These are phyloP conservation scores for Curvularia sp. DNA, from an alignment of 2,329 filamentous ascomycete species.

Conservation along the genomic window DNA sequence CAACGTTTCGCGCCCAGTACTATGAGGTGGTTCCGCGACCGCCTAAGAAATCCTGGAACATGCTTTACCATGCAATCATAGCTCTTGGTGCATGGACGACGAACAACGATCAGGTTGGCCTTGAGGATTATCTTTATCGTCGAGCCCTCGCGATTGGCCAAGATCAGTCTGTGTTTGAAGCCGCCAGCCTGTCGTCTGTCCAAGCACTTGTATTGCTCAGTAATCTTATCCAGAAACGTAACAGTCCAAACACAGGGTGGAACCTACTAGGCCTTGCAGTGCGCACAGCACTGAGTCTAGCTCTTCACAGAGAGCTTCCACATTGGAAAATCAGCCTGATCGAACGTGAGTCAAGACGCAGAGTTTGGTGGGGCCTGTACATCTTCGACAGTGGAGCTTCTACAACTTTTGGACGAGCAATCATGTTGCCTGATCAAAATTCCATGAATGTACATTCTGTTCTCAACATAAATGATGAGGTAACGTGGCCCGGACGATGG, in stretches of 20 bases:
- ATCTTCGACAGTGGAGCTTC: constrained; percentile 40
- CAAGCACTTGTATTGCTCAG: constrained; percentile 36
- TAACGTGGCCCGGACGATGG: constrained; percentile 1
- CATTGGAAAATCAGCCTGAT: constrained; percentile 39
- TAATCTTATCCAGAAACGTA: constrained; percentile 36
- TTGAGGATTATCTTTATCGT: constrained; percentile 37
- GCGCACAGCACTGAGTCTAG: constrained; percentile 34
- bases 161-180: constrained; percentile 37
- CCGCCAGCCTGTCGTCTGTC: constrained; percentile 33
- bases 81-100: constrained; percentile 35
- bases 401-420: constrained; percentile 34
- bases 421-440: constrained; percentile 37
- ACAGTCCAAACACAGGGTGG: constrained; percentile 38
- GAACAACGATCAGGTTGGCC: constrained; percentile 32
- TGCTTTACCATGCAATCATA: constrained; percentile 35
- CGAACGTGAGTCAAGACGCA: constrained; percentile 34
- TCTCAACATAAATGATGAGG: constrained; percentile 34
- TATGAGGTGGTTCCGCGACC: constrained; percentile 37
- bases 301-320: constrained; percentile 36
- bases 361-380: constrained; percentile 38
- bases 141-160: constrained; percentile 35
- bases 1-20: constrained; percentile 37
- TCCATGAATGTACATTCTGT: constrained; percentile 37
- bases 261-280: constrained; percentile 36
- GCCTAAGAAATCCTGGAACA: constrained; percentile 32